phyloP scores from a whole-genome alignment of 805 yeast species.

The Lachancea nothofagi region DNA sequence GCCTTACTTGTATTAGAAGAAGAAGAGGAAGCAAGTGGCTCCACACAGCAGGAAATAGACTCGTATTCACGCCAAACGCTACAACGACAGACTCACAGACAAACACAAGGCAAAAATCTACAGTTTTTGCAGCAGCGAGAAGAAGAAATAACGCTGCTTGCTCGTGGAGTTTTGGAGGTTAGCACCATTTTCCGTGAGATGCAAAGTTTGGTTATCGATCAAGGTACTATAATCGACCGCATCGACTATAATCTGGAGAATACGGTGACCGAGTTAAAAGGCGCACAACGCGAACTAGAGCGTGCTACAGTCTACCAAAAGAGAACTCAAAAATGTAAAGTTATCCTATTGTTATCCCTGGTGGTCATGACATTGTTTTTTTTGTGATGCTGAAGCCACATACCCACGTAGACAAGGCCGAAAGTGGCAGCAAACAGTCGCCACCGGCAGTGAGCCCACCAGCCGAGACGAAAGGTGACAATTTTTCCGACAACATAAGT shows the following conservation, averaged over 20 bases:
- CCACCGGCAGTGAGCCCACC: neutral
- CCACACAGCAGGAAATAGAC: constrained; percentile 31
- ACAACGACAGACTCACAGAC: constrained; percentile 28
- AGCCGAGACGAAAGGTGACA: neutral
- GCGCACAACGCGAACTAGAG: constrained; percentile 70
- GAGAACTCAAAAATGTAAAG: constrained; percentile 83
- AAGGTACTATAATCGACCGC: constrained; percentile 88
- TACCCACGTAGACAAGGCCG: constrained; percentile 35
- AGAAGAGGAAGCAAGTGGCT: constrained; percentile 26
- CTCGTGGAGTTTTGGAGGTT: constrained; percentile 90
- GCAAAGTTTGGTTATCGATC: constrained; percentile 88
- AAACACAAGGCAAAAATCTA: constrained; percentile 17
- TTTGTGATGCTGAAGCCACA: constrained; percentile 64
- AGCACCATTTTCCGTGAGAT: constrained; percentile 90
- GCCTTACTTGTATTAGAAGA: constrained; percentile 29
- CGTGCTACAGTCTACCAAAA: constrained; percentile 79
- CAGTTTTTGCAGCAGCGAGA: constrained; percentile 55
- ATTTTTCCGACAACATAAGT: neutral
- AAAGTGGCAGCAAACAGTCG: neutral
- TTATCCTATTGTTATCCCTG: constrained; percentile 67
- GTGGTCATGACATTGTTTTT: constrained; percentile 68
- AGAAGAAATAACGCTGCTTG: constrained; percentile 81
- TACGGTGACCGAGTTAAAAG: constrained; percentile 68
- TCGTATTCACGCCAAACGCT: constrained; percentile 33
- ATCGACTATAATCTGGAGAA: constrained; percentile 87